A percentile compares a stretch with the other conserved stretches of the same genome.
These are phyloP conservation scores for Trichoderma sp. DNA, from an alignment of 2,329 filamentous ascomycete species.

Conservation along the genomic window DNA sequence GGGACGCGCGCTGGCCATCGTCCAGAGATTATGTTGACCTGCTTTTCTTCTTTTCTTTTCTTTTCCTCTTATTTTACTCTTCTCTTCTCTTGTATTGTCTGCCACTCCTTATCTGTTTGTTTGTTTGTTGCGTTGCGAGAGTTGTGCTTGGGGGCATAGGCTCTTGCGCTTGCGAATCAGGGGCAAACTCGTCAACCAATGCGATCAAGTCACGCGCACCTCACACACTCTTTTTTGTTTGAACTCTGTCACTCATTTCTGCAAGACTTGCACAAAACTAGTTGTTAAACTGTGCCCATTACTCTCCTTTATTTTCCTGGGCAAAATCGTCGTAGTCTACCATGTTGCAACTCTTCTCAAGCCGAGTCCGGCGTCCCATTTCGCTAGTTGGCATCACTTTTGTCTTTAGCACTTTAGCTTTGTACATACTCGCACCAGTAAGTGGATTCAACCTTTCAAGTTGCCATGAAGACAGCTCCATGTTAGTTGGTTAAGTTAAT, in stretches of 20 bases:
- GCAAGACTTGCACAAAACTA: not conserved
- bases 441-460: not conserved
- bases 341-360: not conserved
- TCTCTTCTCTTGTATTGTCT: not conserved
- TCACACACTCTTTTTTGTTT: not conserved
- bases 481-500: too few relatives aligned
- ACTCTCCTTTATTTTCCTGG: not conserved
- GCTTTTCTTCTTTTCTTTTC: not conserved
- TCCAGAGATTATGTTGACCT: not conserved
- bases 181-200: not conserved
- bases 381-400: conserved; percentile 8
- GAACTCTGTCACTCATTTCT: not conserved
- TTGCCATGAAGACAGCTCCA: not conserved
- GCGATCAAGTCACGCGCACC: not conserved
- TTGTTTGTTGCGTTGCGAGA: not conserved
- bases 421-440: conserved; percentile 20
- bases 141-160: not conserved
- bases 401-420: conserved; percentile 21
- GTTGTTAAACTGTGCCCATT: not conserved
- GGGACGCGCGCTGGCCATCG: not conserved
- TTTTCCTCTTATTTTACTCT: not conserved
- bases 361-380: not conserved
- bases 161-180: not conserved
- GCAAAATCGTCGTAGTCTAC: not conserved
- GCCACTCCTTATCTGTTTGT: not conserved